Conservation (phyloP, 2,329 filamentous ascomycete species). For the Phyllosticta citrichinensis region DNA sequence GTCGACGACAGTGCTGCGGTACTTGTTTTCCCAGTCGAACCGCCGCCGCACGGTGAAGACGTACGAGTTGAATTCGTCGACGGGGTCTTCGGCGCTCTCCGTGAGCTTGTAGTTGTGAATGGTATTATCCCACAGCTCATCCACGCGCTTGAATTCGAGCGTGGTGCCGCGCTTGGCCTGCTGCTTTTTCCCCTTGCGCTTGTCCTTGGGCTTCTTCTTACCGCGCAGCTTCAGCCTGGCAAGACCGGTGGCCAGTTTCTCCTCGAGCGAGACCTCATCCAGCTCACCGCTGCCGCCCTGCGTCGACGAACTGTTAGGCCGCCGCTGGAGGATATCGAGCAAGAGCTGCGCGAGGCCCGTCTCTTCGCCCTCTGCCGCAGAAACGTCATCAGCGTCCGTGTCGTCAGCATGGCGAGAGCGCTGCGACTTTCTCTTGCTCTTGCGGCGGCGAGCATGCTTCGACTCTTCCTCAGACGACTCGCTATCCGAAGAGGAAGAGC, state of each 20-base stretch:
- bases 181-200: conserved; percentile 14
- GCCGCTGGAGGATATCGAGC: background rate
- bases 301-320: background rate
- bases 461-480: conserved; percentile 12
- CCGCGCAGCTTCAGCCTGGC: background rate
- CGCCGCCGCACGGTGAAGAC: conserved; percentile 72
- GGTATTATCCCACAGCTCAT: conserved; percentile 48
- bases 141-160: conserved; percentile 59
- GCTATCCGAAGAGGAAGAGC: conserved; percentile 16
- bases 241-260: background rate
- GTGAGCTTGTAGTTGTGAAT: conserved; percentile 58
- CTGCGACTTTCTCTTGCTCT: conserved; percentile 7
- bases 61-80: conserved; percentile 64
- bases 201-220: conserved; percentile 11
- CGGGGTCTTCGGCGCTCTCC: conserved; percentile 55
- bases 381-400: conserved; percentile 5
- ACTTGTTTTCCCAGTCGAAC: conserved; percentile 79
- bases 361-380: background rate
- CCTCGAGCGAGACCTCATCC: background rate
- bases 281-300: background rate
- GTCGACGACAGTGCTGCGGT: conserved; percentile 63
- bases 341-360: conserved; percentile 7
- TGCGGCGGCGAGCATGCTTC: conserved; percentile 5
- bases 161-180: conserved; percentile 35
- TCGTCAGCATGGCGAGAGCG: conserved; percentile 1